A percentile compares a stretch with the other conserved stretches of the same genome.
Conservation (phyloP, 257 asterid genomes). For the Solanum etuberosum region DNA sequence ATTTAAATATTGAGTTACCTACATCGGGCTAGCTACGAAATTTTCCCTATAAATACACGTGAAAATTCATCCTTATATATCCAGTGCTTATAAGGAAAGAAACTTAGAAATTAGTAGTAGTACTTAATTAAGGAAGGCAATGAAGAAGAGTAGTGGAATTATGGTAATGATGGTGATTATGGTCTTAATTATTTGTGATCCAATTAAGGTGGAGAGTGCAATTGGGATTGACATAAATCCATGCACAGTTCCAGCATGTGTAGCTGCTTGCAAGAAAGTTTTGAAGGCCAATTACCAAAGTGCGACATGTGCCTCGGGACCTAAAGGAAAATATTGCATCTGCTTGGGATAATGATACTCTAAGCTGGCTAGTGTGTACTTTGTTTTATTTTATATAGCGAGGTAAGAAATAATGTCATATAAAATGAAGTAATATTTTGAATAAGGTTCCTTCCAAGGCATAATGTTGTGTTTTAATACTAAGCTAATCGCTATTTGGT, state of each 20-base stretch:
- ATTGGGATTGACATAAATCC: conserved; percentile 38
- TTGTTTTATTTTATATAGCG: background rate
- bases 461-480: background rate
- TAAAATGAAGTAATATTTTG: background rate
- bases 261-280: conserved; percentile 35
- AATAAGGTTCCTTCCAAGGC: background rate
- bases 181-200: conserved; percentile 2
- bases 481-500: too few species aligned
- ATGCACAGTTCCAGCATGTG: conserved; percentile 35
- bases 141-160: background rate
- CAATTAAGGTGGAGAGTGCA: conserved; percentile 34
- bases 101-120: background rate
- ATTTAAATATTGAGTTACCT: background rate
- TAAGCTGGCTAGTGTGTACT: background rate
- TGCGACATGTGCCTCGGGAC: conserved; percentile 44
- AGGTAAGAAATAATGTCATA: fast-evolving
- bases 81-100: too few species aligned
- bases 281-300: conserved; percentile 19
- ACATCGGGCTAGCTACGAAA: background rate
- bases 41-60: background rate
- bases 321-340: conserved; percentile 39
- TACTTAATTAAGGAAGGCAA: background rate
- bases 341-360: conserved; percentile 28
- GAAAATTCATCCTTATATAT: background rate
- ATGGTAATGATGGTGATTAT: background rate